Evolutionary conservation across 352 stramenopile genomes (phyloP).

Genomic region (Phytophthora cactorum): DNA sequence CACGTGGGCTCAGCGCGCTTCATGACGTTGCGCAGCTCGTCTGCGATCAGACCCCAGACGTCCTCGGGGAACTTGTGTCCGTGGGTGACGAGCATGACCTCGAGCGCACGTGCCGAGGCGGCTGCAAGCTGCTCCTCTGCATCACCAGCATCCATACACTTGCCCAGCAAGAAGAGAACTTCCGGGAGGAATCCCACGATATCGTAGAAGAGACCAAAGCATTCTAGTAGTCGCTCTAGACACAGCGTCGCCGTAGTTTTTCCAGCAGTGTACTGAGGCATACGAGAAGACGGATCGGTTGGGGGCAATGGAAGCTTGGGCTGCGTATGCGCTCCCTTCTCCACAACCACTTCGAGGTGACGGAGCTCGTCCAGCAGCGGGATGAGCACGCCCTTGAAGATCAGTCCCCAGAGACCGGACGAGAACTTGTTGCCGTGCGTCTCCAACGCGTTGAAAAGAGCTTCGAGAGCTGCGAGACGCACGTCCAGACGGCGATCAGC

Average conservation of each 20-base stretch:
- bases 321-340: conserved; percentile 42
- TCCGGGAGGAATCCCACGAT: conserved; percentile 79
- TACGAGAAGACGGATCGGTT: conserved; percentile 22
- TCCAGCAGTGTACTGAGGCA: conserved; percentile 43
- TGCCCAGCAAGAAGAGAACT: conserved; percentile 75
- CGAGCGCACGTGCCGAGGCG: conserved; percentile 60
- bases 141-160: conserved; percentile 82
- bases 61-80: conserved; percentile 83
- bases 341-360: conserved; percentile 68
- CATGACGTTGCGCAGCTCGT: conserved; percentile 84
- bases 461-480: conserved; percentile 71
- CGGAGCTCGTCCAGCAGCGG: conserved; percentile 81
- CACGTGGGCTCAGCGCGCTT: conserved; percentile 75
- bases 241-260: conserved; percentile 75
- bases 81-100: conserved; percentile 73
- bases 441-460: conserved; percentile 79
- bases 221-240: conserved; percentile 65
- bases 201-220: conserved; percentile 85
- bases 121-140: conserved; percentile 72
- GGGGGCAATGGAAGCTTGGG: conserved; percentile 51
- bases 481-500: conserved; percentile 92
- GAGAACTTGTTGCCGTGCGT: conserved; percentile 78
- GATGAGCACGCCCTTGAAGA: conserved; percentile 90
- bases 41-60: conserved; percentile 81
- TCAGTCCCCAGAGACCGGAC: conserved; percentile 73